Evolutionary conservation across 2,329 filamentous ascomycete species (phyloP).

Genomic region (Penicillium glabrum): DNA sequence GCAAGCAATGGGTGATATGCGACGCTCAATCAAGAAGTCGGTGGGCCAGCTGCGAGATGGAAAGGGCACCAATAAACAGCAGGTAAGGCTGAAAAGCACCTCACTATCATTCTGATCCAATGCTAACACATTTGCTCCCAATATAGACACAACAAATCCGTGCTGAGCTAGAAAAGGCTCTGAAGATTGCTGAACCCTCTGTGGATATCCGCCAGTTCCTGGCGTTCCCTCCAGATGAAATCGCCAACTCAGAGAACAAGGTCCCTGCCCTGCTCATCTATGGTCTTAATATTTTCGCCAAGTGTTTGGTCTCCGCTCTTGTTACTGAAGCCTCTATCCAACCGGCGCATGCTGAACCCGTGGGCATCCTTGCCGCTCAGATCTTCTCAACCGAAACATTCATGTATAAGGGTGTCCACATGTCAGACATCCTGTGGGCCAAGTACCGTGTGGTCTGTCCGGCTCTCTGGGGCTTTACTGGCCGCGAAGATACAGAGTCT

Average conservation of each 20-base stretch:
- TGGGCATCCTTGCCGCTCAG: slow-evolving; percentile 73
- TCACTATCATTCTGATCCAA: neutral
- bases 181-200: slow-evolving; percentile 54
- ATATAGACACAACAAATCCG: slow-evolving; percentile 47
- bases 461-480: slow-evolving; percentile 79
- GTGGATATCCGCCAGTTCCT: slow-evolving; percentile 60
- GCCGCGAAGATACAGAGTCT: slow-evolving; percentile 68
- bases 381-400: slow-evolving; percentile 71
- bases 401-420: slow-evolving; percentile 63
- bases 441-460: slow-evolving; percentile 82
- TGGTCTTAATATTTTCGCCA: slow-evolving; percentile 73
- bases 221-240: slow-evolving; percentile 41
- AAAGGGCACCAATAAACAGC: slow-evolving; percentile 60
- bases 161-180: slow-evolving; percentile 54
- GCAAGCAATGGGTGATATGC: slow-evolving; percentile 67
- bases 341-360: slow-evolving; percentile 68
- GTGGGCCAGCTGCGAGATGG: slow-evolving; percentile 69
- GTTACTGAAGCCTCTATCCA: slow-evolving; percentile 65
- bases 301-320: slow-evolving; percentile 70
- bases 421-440: slow-evolving; percentile 82
- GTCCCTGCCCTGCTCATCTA: slow-evolving; percentile 70
- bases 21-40: slow-evolving; percentile 68
- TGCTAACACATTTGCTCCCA: slow-evolving; percentile 8
- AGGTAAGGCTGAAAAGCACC: slow-evolving; percentile 40
- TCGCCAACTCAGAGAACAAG: slow-evolving; percentile 45